phyloP scores from a whole-genome alignment of 2,329 filamentous ascomycete genomes.

The Blumeria hordei region DNA sequence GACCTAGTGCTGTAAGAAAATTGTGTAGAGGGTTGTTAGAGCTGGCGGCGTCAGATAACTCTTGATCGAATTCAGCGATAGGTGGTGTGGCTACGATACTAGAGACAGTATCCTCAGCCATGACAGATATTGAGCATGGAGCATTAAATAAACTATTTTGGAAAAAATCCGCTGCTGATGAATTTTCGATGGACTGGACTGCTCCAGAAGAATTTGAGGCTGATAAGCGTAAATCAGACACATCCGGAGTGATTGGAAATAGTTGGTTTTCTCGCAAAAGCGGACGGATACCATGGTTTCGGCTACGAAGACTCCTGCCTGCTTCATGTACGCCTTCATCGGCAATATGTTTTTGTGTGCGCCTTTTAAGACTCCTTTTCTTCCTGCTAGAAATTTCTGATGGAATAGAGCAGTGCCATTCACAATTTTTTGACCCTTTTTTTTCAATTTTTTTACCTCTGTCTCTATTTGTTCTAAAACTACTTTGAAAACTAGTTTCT shows the following conservation, averaged over 20 bases:
- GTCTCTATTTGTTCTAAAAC: too few relatives aligned
- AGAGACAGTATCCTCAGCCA: conserved; percentile 27
- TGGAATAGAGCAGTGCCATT: too few relatives aligned
- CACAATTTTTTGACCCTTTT: too few relatives aligned
- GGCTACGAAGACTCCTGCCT: neutral
- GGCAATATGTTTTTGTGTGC: neutral
- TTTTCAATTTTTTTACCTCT: too few relatives aligned
- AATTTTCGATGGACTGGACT: neutral
- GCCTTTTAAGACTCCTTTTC: too few relatives aligned
- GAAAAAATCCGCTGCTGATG: conserved; percentile 18
- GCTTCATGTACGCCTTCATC: neutral
- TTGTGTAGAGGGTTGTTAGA: conserved; percentile 23
- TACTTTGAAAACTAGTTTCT: too few relatives aligned
- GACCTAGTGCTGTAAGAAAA: conserved; percentile 34
- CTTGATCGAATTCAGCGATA: conserved; percentile 46
- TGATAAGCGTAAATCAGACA: conserved; percentile 14
- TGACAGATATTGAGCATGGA: conserved; percentile 5
- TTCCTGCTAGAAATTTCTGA: too few relatives aligned
- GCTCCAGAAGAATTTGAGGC: neutral
- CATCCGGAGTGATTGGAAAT: conserved; percentile 32
- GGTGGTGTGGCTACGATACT: conserved; percentile 49
- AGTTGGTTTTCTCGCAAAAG: conserved; percentile 7
- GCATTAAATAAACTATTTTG: conserved; percentile 13
- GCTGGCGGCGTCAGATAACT: conserved; percentile 29
- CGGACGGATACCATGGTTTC: conserved; percentile 7